Base-by-base conservation (phyloP, 2,329 filamentous ascomycete species). In the Aspergillus neoniger region DNA sequence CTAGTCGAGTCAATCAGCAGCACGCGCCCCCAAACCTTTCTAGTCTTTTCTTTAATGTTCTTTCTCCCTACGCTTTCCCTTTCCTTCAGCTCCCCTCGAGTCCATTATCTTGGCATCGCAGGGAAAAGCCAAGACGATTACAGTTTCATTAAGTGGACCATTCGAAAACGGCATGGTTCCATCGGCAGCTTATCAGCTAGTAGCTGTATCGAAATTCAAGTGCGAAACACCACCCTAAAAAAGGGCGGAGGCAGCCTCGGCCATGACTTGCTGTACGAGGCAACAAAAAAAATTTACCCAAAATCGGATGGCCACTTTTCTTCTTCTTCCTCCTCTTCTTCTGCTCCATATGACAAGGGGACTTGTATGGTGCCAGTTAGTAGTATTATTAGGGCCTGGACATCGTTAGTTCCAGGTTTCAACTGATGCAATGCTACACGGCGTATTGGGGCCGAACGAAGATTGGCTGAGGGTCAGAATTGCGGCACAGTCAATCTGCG, bases 401-500 rank as follows among this genome's bases (percentile, higher is more conserved):
- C 41, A 21, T 44, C 21, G 14, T 44, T 44, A 44, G 21, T 44
- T 15, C 21, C 41, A 21, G 32, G 41, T 6, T 44, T 44, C 19
- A 23, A 50, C 47, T 28, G n/a, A 50, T 30, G 47, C 47, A 50
- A 50, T 17, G 25, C 47, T 50, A 50, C 25, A 30, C 8, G 23
- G 25, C 47, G 25, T 17, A 32, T 12, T 21, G 15, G 39, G 14
- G 14, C 25, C 23, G 25, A 30, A 36, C 21, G 17, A 14, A 41
- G 50, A 53, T 52, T 54, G 51, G 55, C 17, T 39, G 38, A 30
- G 39, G 50, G 38, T 17, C 41, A 63, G 19, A 32, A 43, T 61
- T 68, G 63, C 66, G 66, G 63, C 66, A 63, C 60, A 65, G 65
- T 65, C 61, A 68, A 65, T 38, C 57, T 62, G 66, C 66, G 57